These are phyloP conservation scores for Euptelea pleiosperma DNA, from an alignment of 164 flowering plant genomes.

Conservation along the genomic window DNA sequence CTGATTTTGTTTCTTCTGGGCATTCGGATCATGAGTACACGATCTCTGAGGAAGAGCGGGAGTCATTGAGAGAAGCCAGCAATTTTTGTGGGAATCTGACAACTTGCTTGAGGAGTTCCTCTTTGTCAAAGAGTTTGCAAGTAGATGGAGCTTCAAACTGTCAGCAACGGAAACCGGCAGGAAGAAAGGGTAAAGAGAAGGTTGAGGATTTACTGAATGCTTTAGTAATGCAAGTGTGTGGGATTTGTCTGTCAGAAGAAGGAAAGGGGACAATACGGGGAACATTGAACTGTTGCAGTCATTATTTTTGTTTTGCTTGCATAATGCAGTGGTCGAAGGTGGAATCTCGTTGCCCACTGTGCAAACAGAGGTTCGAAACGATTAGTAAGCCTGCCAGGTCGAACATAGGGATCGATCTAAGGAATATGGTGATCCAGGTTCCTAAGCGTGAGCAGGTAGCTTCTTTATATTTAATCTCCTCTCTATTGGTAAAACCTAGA, in stretches of 20 bases:
- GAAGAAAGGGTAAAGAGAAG: slow-evolving; percentile 75
- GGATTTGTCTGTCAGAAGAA: slow-evolving; percentile 93
- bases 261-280: slow-evolving; percentile 69
- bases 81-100: slow-evolving; percentile 33
- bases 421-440: slow-evolving; percentile 55
- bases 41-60: slow-evolving; percentile 89
- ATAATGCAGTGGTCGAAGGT: slow-evolving; percentile 98
- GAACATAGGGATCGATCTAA: slow-evolving; percentile 48
- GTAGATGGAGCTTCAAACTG: slow-evolving; percentile 20
- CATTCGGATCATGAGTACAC: slow-evolving; percentile 72
- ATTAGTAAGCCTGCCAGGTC: slow-evolving; percentile 61
- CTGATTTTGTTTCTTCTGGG: slow-evolving; percentile 55
- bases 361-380: slow-evolving; percentile 84
- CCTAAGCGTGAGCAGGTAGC: slow-evolving; percentile 94
- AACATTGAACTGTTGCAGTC: slow-evolving; percentile 75
- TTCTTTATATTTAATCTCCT: too few species aligned
- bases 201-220: slow-evolving; percentile 43
- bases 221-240: slow-evolving; percentile 73
- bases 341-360: slow-evolving; percentile 95
- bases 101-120: slow-evolving; percentile 30
- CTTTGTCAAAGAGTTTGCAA: slow-evolving; percentile 17
- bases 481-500: too few species aligned
- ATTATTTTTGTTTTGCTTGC: slow-evolving; percentile 87
- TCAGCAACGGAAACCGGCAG: slow-evolving; percentile 24
- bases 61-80: slow-evolving; percentile 66